Percentiles rank a stretch among this genome's conserved stretches.
Evolutionary conservation across 805 yeast species (phyloP).

Genomic region (Ogataea neopini): DNA sequence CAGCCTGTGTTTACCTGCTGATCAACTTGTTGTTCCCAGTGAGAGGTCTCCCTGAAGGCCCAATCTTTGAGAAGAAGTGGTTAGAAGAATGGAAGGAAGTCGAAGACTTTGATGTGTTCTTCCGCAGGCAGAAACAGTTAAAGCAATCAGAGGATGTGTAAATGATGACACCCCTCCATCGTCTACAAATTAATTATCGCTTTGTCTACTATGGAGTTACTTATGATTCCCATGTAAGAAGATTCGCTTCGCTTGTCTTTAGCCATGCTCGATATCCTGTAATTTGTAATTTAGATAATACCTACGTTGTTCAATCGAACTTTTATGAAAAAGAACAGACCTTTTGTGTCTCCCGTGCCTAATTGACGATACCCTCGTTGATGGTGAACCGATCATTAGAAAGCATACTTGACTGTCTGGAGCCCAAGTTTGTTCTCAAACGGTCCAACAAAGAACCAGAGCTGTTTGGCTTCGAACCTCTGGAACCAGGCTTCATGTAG

Average conservation of each 20-base stretch:
- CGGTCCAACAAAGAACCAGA: constrained; percentile 26
- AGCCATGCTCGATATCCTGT: too few species aligned
- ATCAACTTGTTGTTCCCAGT: constrained; percentile 55
- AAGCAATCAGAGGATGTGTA: too few species aligned
- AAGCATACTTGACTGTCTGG: constrained; percentile 26
- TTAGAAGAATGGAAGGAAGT: constrained; percentile 62
- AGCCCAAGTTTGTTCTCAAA: constrained; percentile 23
- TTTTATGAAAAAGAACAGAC: background rate
- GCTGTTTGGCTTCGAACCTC: constrained; percentile 21
- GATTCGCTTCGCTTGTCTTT: background rate
- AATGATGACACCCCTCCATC: too few species aligned
- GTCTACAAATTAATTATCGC: too few species aligned
- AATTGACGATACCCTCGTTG: constrained; percentile 19
- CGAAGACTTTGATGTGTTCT: constrained; percentile 54
- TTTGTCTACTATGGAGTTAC: too few species aligned
- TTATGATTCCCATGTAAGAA: too few species aligned
- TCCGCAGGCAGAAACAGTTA: constrained; percentile 18
- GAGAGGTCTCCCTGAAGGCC: constrained; percentile 37
- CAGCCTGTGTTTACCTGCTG: constrained; percentile 55
- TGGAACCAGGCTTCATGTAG: constrained; percentile 16
- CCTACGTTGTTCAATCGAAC: background rate
- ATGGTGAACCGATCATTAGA: constrained; percentile 21
- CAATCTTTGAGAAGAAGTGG: constrained; percentile 57
- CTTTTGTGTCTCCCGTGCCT: background rate
- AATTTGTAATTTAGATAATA: background rate